These are phyloP conservation scores for Laetiporus sulphureus DNA, from an alignment of 1,284 basidiomycete species.

Conservation along the genomic window DNA sequence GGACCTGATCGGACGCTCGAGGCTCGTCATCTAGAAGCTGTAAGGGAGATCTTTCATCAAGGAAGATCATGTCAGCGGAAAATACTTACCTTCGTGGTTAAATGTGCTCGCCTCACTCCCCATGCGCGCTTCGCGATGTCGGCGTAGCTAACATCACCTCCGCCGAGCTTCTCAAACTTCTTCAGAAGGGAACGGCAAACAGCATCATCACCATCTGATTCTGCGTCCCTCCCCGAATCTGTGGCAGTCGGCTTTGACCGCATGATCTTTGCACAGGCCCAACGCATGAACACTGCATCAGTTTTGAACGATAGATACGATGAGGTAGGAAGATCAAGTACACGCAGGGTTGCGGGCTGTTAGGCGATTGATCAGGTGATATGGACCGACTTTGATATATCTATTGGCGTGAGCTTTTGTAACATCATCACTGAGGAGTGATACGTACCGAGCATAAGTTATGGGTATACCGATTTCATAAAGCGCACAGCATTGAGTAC, in stretches of 20 bases:
- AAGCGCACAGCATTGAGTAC: slow-evolving; percentile 93
- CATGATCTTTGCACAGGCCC: slow-evolving; percentile 91
- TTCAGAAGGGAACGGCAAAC: slow-evolving; percentile 80
- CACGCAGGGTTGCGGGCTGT: slow-evolving; percentile 85
- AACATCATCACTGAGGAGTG: too few relatives aligned
- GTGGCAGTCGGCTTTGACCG: slow-evolving; percentile 55
- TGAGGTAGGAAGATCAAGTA: slow-evolving; percentile 90
- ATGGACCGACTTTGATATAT: slow-evolving; percentile 71
- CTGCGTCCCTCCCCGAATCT: slow-evolving; percentile 44
- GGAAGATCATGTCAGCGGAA: slow-evolving; percentile 8
- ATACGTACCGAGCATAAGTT: slow-evolving; percentile 81
- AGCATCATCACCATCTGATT: slow-evolving; percentile 64
- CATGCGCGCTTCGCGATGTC: slow-evolving; percentile 94
- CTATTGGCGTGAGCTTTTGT: too few relatives aligned
- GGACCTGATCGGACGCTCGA: slow-evolving; percentile 89
- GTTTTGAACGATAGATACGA: slow-evolving; percentile 78
- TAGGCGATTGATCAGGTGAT: slow-evolving; percentile 77
- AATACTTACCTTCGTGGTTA: slow-evolving; percentile 87
- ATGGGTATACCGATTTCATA: slow-evolving; percentile 93
- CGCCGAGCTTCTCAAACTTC: slow-evolving; percentile 75
- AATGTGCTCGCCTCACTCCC: slow-evolving; percentile 78
- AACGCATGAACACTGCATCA: slow-evolving; percentile 88
- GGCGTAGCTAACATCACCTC: slow-evolving; percentile 81
- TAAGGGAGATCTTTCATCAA: neutral
- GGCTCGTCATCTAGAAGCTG: slow-evolving; percentile 89